Conservation (phyloP, 257 asterid species). For the Solanum dulcamara region DNA sequence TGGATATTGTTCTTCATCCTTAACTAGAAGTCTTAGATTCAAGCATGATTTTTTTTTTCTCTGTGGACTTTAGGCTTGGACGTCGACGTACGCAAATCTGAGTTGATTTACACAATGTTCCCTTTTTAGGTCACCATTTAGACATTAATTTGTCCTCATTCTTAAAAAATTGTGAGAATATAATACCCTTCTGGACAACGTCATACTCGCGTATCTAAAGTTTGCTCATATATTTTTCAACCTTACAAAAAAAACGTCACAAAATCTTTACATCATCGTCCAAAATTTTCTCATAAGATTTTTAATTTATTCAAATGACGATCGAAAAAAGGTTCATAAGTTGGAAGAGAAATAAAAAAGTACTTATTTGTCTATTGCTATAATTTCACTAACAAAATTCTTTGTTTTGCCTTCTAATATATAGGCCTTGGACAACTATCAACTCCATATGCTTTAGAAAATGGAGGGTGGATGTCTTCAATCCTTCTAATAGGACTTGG, state of each 20-base stretch:
- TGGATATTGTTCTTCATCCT: neutral
- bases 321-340: neutral
- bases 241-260: neutral
- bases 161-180: neutral
- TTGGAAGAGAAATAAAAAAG: no score
- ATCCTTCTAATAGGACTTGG: constrained; percentile 52
- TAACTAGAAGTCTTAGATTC: neutral
- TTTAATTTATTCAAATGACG: neutral
- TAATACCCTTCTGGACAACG: neutral
- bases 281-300: neutral
- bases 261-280: neutral
- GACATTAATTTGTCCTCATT: neutral
- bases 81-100: neutral
- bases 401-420: neutral
- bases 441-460: constrained; percentile 63
- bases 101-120: neutral
- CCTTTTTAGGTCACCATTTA: neutral
- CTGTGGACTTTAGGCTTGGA: neutral
- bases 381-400: neutral
- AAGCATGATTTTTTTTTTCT: neutral
- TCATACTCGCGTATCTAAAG: neutral
- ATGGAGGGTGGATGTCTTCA: constrained; percentile 63
- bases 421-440: constrained; percentile 76
- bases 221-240: neutral
- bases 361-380: neutral